Conservation (phyloP, 1,139 yeast species). For the Kluyveromyces sp. region DNA sequence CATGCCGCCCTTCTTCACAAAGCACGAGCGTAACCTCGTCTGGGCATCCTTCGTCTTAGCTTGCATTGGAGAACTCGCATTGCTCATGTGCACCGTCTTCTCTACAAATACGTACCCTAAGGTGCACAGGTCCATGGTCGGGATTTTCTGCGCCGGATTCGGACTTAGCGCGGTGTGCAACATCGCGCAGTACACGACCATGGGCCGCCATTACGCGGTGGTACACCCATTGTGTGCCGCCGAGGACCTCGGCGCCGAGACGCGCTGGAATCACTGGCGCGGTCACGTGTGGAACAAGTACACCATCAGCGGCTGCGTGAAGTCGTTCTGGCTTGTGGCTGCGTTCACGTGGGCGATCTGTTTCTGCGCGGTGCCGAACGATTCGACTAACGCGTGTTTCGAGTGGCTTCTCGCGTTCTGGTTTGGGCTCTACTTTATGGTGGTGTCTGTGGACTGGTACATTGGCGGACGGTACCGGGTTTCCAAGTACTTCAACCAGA, state of each 20-base stretch:
- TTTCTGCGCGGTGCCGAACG: constrained; percentile 47
- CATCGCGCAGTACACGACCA: constrained; percentile 49
- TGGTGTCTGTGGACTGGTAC: constrained; percentile 63
- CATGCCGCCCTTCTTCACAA: constrained; percentile 34
- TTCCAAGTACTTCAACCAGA: constrained; percentile 26
- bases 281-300: constrained; percentile 34
- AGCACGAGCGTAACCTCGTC: constrained; percentile 31
- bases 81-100: constrained; percentile 67
- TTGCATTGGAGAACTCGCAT: constrained; percentile 65
- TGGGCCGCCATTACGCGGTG: constrained; percentile 47
- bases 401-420: constrained; percentile 85
- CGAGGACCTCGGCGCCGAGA: constrained; percentile 23
- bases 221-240: constrained; percentile 24
- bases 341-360: constrained; percentile 66
- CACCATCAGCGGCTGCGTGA: constrained; percentile 45
- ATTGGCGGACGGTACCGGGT: constrained; percentile 41
- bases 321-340: constrained; percentile 56
- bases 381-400: constrained; percentile 44
- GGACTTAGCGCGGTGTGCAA: constrained; percentile 59
- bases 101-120: constrained; percentile 51
- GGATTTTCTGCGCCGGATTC: constrained; percentile 61
- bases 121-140: constrained; percentile 67
- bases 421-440: constrained; percentile 63
- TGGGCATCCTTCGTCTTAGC: constrained; percentile 35
- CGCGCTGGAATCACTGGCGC: constrained; percentile 34